Base-by-base conservation (phyloP, 139 green algal genomes). In the Chara braunii region DNA sequence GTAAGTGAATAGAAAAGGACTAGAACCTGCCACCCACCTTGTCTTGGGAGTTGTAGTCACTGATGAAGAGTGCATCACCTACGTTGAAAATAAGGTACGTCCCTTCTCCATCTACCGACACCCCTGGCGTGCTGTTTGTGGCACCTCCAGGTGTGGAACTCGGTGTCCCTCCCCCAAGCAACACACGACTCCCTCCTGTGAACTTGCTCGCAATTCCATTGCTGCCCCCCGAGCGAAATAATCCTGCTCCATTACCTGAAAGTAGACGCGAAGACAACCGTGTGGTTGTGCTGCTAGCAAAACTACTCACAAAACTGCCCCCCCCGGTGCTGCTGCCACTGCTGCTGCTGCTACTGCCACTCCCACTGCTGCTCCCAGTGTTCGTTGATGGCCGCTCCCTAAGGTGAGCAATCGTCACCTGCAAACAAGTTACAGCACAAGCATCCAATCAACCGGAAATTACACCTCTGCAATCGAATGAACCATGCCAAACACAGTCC, bases 51-150 rank as follows among this genome's bases (percentile, higher is more conserved):
- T 75, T 76, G 37, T 45, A 68, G n/a, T 75, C 66, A 11, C 43
- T 43, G 0, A 75, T 30, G 14, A 74, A 50, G 59, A 75, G 23
- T 26, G 22, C 12, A 7, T 75, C 66, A 8, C 35, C 66, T 12
- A 64, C 35, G 45, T 75, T 75, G 37, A 65, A 75, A 50, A 75
- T 74, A 22, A 75, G 22, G 22, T 75, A 75, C 50, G 66, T 76
- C 12, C 29, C 60, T 12, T 58, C 45, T 74, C 59, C 14, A 43
- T 51, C 11, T 14, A 11, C 11, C 11, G 50, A 11, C 11, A 11
- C 11, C 11, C 11, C 50, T 14, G 50, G 11, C 50, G 50, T 23
- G 50, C 11, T 26, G 11, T 36, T 58, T 58, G n/a, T n/a, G n/a
- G n/a, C n/a, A n/a, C n/a, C n/a, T n/a, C n/a, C n/a, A n/a, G n/a